phyloP scores from a whole-genome alignment of 2,329 filamentous ascomycete species.

The Lachnellula subtilissima region DNA sequence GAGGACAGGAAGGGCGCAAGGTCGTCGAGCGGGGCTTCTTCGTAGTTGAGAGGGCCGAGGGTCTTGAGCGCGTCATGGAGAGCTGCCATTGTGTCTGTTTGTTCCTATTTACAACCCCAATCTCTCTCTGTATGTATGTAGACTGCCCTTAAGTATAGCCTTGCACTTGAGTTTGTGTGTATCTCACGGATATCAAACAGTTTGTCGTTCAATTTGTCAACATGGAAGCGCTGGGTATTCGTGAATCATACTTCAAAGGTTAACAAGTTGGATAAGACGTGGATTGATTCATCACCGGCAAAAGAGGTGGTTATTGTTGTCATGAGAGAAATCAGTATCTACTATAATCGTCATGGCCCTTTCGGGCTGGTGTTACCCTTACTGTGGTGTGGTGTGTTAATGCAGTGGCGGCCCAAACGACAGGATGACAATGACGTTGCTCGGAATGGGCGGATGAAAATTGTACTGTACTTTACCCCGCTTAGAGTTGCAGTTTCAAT shows the following conservation, averaged over 20 bases:
- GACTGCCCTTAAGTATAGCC: not conserved
- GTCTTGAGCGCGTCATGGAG: conserved; percentile 56
- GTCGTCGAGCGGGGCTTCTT: conserved; percentile 40
- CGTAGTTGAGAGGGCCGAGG: conserved; percentile 53
- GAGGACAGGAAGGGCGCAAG: conserved; percentile 50
- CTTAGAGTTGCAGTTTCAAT: too few relatives aligned
- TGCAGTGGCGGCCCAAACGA: too few relatives aligned
- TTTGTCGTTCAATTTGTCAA: not conserved
- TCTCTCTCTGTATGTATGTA: not conserved
- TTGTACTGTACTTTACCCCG: too few relatives aligned
- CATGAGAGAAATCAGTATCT: too few relatives aligned
- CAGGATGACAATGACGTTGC: too few relatives aligned
- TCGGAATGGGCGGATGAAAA: too few relatives aligned
- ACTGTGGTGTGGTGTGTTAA: too few relatives aligned
- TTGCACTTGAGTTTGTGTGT: too few relatives aligned
- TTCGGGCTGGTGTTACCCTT: too few relatives aligned
- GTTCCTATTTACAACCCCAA: not conserved
- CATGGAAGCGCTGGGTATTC: not conserved
- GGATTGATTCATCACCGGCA: not conserved
- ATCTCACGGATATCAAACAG: too few relatives aligned
- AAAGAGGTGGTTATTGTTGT: not conserved
- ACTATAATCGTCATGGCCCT: too few relatives aligned
- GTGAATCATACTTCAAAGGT: not conserved
- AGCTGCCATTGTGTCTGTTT: conserved; percentile 42
- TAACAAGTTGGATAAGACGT: not conserved